Conservation (phyloP, 1,139 yeast species). For the Suhomyces maxii region DNA sequence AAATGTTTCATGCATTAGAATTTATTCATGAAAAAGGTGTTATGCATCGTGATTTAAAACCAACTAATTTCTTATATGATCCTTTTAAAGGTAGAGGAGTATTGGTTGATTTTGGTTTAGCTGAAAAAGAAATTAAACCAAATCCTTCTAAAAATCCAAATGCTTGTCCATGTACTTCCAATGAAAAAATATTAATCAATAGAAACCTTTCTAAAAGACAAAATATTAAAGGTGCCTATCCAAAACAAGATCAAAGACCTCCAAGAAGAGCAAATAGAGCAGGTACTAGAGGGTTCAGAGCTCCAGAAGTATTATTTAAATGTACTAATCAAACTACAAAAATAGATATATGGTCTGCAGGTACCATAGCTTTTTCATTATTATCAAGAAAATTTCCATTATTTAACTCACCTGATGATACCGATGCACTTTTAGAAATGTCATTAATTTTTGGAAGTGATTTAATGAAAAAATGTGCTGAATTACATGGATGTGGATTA, state of each 20-base stretch:
- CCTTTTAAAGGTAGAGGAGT: slow-evolving; percentile 77
- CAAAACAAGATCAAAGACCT: slow-evolving; percentile 79
- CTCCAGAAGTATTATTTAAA: slow-evolving; percentile 89
- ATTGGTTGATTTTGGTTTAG: slow-evolving; percentile 89
- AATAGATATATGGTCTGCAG: slow-evolving; percentile 92
- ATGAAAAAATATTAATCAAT: slow-evolving; percentile 19
- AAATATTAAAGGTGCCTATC: slow-evolving; percentile 63
- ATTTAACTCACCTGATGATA: slow-evolving; percentile 84
- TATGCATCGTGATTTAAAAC: slow-evolving; percentile 88
- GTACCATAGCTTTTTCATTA: slow-evolving; percentile 76
- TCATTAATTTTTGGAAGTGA: slow-evolving; percentile 80
- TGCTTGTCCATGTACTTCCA: slow-evolving; percentile 17
- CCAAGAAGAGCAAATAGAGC: slow-evolving; percentile 96
- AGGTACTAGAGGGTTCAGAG: slow-evolving; percentile 95
- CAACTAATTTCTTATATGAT: slow-evolving; percentile 83
- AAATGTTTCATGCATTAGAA: slow-evolving; percentile 70
- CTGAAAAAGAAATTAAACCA: slow-evolving; percentile 49
- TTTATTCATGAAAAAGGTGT: slow-evolving; percentile 76
- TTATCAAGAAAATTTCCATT: slow-evolving; percentile 77
- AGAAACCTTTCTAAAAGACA: slow-evolving; percentile 35
- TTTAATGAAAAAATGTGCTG: slow-evolving; percentile 74
- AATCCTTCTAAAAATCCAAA: slow-evolving; percentile 19
- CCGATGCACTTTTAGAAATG: slow-evolving; percentile 85
- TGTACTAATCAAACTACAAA: slow-evolving; percentile 82
- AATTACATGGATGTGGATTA: slow-evolving; percentile 83